Percentiles rank a stretch among this genome's conserved stretches.
Evolutionary conservation across 1,284 basidiomycete genomes (phyloP).

Genomic region (Clitocybe nebularis): DNA sequence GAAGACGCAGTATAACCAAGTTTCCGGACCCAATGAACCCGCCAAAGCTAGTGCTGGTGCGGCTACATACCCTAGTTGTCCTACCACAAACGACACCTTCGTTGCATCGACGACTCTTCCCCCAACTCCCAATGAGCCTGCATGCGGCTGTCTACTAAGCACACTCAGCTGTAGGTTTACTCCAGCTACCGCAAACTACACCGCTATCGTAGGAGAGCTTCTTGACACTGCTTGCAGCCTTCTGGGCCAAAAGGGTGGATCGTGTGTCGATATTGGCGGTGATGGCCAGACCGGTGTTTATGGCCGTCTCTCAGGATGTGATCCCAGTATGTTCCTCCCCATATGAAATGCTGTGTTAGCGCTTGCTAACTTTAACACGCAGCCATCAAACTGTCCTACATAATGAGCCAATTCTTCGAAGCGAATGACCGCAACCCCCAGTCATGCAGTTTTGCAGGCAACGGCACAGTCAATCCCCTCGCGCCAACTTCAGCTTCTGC

Average conservation of each 20-base stretch:
- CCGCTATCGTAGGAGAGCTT: constrained; percentile 65
- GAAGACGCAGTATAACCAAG: constrained; percentile 54
- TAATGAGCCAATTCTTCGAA: constrained; percentile 81
- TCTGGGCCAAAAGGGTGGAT: constrained; percentile 57
- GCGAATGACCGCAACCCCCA: constrained; percentile 51
- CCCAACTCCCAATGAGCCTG: constrained; percentile 75
- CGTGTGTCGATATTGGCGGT: constrained; percentile 67
- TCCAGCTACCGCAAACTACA: constrained; percentile 58
- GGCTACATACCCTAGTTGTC: constrained; percentile 62
- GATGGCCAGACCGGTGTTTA: constrained; percentile 76
- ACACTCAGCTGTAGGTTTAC: constrained; percentile 73
- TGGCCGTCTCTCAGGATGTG: constrained; percentile 72
- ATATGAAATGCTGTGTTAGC: too few species aligned
- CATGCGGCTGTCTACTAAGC: constrained; percentile 75
- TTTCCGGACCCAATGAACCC: constrained; percentile 65
- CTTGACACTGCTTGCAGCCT: constrained; percentile 69
- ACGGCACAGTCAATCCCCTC: constrained; percentile 71
- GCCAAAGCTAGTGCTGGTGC: constrained; percentile 49
- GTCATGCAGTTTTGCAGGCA: constrained; percentile 77
- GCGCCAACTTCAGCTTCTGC: constrained; percentile 51
- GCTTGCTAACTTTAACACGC: too few species aligned
- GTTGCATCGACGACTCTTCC: constrained; percentile 71
- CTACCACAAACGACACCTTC: constrained; percentile 53
- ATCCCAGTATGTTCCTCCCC: constrained; percentile 55
- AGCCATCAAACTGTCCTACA: constrained; percentile 79